Percentiles rank a stretch among this genome's conserved stretches.
These are phyloP conservation scores for Tulasnella sp. DNA, from an alignment of 768 basidiomycete species.

Conservation along the genomic window DNA sequence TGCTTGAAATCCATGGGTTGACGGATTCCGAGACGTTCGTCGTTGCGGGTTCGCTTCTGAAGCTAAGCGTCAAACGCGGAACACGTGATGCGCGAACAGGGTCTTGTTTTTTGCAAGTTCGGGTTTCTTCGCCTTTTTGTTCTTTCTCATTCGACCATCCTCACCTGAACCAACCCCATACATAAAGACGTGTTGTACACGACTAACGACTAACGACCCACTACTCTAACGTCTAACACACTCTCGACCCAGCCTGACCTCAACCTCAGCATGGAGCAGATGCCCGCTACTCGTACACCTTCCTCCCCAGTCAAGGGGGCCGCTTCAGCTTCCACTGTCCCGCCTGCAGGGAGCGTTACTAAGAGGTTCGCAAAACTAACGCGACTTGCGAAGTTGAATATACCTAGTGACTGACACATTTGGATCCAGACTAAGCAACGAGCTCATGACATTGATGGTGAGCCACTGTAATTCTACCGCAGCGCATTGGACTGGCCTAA, in stretches of 20 bases:
- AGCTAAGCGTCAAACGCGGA: neutral
- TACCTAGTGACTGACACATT: neutral
- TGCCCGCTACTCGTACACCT: neutral
- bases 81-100: neutral
- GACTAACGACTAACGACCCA: neutral
- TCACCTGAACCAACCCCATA: neutral
- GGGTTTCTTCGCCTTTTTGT: neutral
- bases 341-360: constrained; percentile 64
- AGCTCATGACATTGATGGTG: constrained; percentile 85
- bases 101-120: neutral
- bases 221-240: neutral
- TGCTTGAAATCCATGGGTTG: too few species aligned
- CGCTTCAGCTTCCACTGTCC: constrained; percentile 39
- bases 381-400: neutral
- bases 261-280: neutral
- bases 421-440: constrained; percentile 56
- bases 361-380: constrained; percentile 49
- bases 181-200: neutral
- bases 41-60: too few species aligned
- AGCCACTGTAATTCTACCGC: neutral
- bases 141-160: neutral
- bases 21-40: too few species aligned
- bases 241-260: neutral
- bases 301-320: constrained; percentile 37
- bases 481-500: neutral